Evolutionary conservation across 495 filamentous ascomycete species (phyloP), one percentile per base, ranked within the genome.

Genomic region (Talaromyces nanjingensis): DNA sequence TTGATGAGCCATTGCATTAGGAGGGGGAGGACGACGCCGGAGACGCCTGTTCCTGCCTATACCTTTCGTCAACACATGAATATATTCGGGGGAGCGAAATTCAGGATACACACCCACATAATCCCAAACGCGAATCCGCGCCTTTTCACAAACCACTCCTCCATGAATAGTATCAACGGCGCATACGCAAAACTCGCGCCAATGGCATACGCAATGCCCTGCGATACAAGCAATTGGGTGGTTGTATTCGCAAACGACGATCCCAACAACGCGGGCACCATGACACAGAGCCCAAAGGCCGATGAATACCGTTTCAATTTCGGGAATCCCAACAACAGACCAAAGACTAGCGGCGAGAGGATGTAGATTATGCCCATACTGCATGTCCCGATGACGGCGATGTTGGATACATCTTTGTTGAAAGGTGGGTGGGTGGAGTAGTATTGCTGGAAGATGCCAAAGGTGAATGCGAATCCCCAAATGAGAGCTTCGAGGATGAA

Each of bases 381-480:
- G 25, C 75, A 77, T 5, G 81, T 82, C 1, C 77, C 80, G 33
- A 84, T 75, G 14, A 76, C 70, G 7, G 79, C 72, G 31, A 81
- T 77, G 47, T 66, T 64, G 24, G 60, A 68, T 25, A 77, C 77
- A 24, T 74, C 78, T 7, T 65, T 29, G 52, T 55, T 6, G 76
- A 77, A 87, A 64, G 74, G 80, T 68, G 72, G 63, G 67, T 83
- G 76, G 14, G 73, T 76, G 47, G 63, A 72, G 64, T 85, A 87
- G 68, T 87, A 86, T 24, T 79, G 76, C 65, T 87, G 82, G 49
- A 87, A 87, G 11, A 87, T 71, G 34, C 86, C 86, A 63, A 81
- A 90, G 0, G 84, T 79, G 65, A 84, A 86, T 3, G 86, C 79
- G 69, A 89, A 89, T 86, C 86, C 87, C 87, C 86, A 90, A 24